Percentiles rank a stretch among this genome's conserved stretches.
Evolutionary conservation across 2,329 filamentous ascomycete species (phyloP).

Genomic region (Cladosporium sp.): DNA sequence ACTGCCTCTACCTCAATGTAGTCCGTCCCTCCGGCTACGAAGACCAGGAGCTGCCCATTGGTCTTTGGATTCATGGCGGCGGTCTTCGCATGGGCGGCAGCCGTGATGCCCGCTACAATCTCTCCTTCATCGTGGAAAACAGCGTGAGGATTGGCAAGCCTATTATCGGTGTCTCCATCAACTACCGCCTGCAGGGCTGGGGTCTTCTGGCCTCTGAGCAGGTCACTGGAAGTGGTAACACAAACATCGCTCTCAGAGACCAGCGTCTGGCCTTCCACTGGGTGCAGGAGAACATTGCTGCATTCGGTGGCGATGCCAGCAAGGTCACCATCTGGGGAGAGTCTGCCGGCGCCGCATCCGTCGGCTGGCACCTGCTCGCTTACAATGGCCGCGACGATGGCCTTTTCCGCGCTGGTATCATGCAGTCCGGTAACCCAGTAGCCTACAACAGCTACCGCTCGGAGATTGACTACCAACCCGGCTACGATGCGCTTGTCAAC

Average conservation of each 20-base stretch:
- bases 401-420: constrained; percentile 45
- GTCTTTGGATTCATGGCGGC: constrained; percentile 33
- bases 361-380: constrained; percentile 44
- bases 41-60: constrained; percentile 48
- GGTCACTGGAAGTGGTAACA: constrained; percentile 50
- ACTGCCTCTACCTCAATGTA: constrained; percentile 61
- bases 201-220: constrained; percentile 63
- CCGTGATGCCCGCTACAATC: constrained; percentile 57
- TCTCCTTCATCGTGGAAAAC: constrained; percentile 55
- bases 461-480: constrained; percentile 41
- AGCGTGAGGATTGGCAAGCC: constrained; percentile 40
- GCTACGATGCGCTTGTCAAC: constrained; percentile 60
- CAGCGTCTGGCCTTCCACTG: constrained; percentile 44
- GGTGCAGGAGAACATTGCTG: constrained; percentile 40
- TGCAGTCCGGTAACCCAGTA: constrained; percentile 37
- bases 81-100: constrained; percentile 47
- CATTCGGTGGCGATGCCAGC: constrained; percentile 71
- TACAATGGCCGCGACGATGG: constrained; percentile 46
- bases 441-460: constrained; percentile 21
- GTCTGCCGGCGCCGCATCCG: constrained; percentile 31
- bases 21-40: constrained; percentile 50
- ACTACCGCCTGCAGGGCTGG: constrained; percentile 62
- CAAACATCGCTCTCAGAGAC: constrained; percentile 45
- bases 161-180: constrained; percentile 57
- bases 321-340: constrained; percentile 44